Conservation (phyloP, 257 asterid genomes). For the Primulina eburnea region DNA sequence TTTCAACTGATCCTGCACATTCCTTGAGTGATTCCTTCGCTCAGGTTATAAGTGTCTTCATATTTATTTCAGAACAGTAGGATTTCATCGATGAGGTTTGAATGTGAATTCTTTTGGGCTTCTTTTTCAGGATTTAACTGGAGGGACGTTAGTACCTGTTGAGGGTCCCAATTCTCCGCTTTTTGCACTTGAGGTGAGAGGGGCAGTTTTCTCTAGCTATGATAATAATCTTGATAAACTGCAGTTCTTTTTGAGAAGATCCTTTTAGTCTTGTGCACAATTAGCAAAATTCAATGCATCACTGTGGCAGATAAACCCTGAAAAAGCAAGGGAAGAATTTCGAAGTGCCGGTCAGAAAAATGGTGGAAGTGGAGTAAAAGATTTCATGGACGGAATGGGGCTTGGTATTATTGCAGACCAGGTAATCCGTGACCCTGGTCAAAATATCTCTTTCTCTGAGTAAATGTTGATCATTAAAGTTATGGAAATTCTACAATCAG, state of each 20-base stretch:
- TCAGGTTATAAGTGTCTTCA: conserved; percentile 53
- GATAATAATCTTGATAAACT: conserved; percentile 18
- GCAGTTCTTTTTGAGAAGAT: conserved; percentile 13
- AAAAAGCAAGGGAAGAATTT: conserved; percentile 87
- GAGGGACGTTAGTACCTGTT: conserved; percentile 82
- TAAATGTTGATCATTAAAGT: conserved; percentile 1
- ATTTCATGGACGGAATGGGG: conserved; percentile 99
- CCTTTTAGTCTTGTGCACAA: conserved; percentile 14
- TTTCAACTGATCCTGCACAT: conserved; percentile 99
- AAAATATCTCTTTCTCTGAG: not conserved
- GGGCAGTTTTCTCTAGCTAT: conserved; percentile 19
- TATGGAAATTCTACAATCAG: not conserved
- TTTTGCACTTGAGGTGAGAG: conserved; percentile 92
- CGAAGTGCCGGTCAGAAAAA: conserved; percentile 58
- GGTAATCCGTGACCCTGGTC: conserved; percentile 39
- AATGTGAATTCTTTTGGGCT: conserved; percentile 21
- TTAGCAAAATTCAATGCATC: conserved; percentile 27
- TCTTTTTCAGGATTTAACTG: conserved; percentile 71
- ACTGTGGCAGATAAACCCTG: conserved; percentile 82
- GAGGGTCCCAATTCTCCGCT: conserved; percentile 88
- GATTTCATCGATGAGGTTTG: not conserved
- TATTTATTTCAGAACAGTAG: not conserved
- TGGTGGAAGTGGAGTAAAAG: conserved; percentile 91
- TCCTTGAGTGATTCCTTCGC: conserved; percentile 98
- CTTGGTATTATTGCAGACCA: conserved; percentile 90